phyloP scores from a whole-genome alignment of 2,329 filamentous ascomycete genomes.

The Harringtonia aguacate region DNA sequence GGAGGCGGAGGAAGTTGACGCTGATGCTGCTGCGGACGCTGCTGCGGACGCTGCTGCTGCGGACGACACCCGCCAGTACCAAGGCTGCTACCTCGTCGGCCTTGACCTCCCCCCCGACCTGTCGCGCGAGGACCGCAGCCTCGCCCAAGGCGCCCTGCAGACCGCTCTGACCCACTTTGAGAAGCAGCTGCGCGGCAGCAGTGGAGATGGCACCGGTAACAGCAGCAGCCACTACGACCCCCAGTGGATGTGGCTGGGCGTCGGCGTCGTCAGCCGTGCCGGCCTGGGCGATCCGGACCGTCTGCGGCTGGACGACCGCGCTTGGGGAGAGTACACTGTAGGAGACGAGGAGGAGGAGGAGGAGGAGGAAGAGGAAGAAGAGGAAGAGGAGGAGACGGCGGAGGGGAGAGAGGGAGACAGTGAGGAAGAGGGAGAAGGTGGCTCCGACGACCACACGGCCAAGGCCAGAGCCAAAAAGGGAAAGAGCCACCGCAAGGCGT shows the following conservation, averaged over 20 bases:
- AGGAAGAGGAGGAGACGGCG: conserved; percentile 27
- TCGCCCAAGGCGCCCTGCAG: conserved; percentile 31
- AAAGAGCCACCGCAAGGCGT: conserved; percentile 8
- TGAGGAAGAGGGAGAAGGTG: conserved; percentile 20
- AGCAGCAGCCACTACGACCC: conserved; percentile 38
- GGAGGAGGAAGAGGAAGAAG: conserved; percentile 20
- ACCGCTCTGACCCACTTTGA: conserved; percentile 37
- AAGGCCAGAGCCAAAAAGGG: not conserved
- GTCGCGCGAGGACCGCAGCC: conserved; percentile 29
- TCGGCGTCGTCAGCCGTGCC: conserved; percentile 23
- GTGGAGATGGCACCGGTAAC: conserved; percentile 8
- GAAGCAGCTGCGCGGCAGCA: conserved; percentile 24
- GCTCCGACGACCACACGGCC: conserved; percentile 14
- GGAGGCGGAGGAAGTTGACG: conserved; percentile 15
- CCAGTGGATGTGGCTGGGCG: conserved; percentile 36
- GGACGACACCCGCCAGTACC: conserved; percentile 31
- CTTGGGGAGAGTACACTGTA: conserved; percentile 36
- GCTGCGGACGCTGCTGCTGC: conserved; percentile 3
- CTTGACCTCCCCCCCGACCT: conserved; percentile 25
- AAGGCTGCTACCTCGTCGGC: conserved; percentile 52
- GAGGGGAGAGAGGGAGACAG: conserved; percentile 26
- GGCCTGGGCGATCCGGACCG: conserved; percentile 23
- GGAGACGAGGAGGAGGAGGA: conserved; percentile 30
- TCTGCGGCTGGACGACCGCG: conserved; percentile 32
- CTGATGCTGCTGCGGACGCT: conserved; percentile 16